Evolutionary conservation across 139 green algal species (phyloP).

Genomic region (Axilococcus clingmanii): DNA sequence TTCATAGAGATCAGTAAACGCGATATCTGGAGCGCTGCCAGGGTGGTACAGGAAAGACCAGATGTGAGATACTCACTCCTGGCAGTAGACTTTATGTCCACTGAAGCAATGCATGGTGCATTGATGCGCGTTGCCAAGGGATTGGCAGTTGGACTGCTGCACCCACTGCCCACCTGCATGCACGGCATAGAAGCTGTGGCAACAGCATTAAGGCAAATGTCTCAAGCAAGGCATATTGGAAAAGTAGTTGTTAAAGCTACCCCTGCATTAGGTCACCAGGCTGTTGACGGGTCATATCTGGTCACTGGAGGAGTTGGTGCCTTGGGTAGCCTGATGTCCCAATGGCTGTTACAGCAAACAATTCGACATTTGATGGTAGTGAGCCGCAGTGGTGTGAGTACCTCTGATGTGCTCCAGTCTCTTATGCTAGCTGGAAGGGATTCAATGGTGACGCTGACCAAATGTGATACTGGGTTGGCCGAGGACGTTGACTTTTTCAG

Average conservation of each 20-base stretch:
- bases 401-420: neutral
- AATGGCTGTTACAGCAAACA: constrained; percentile 21
- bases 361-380: constrained; percentile 8
- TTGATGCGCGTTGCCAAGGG: constrained; percentile 16
- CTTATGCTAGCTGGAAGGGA: neutral
- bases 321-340: constrained; percentile 15
- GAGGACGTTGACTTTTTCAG: constrained; percentile 1
- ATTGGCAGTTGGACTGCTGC: constrained; percentile 28
- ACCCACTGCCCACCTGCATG: constrained; percentile 25
- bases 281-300: neutral
- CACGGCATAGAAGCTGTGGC: constrained; percentile 28
- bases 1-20: constrained; percentile 79
- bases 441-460: constrained; percentile 13
- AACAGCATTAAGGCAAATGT: constrained; percentile 63
- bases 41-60: constrained; percentile 50
- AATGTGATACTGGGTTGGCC: constrained; percentile 12
- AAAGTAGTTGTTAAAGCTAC: constrained; percentile 57
- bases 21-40: constrained; percentile 58
- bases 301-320: constrained; percentile 11
- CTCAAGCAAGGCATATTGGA: constrained; percentile 60
- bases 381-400: constrained; percentile 13
- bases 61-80: constrained; percentile 59
- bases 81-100: constrained; percentile 75
- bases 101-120: constrained; percentile 22
- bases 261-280: neutral